phyloP scores from a whole-genome alignment of 2,329 filamentous ascomycete species.

The Dactylellina leptospora region DNA sequence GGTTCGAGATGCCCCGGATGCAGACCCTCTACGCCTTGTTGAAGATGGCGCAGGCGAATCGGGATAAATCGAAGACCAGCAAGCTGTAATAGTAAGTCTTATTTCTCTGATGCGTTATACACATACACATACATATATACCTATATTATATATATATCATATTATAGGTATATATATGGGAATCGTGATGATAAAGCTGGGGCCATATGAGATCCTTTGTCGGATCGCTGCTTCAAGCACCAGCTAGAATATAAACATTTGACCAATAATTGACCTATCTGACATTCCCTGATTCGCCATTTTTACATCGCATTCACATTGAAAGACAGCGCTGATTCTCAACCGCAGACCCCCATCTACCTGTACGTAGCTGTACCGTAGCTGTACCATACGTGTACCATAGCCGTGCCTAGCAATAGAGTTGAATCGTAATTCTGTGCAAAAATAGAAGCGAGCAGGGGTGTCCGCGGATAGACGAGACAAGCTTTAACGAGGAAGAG shows the following conservation, averaged over 20 bases:
- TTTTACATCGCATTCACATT: too few species aligned
- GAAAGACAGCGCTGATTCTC: too few species aligned
- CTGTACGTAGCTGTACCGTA: too few species aligned
- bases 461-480: too few species aligned
- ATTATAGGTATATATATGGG: neutral
- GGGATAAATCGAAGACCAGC: slow-evolving; percentile 32
- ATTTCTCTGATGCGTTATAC: slow-evolving; percentile 4
- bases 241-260: slow-evolving; percentile 44
- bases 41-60: slow-evolving; percentile 49
- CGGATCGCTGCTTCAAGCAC: slow-evolving; percentile 47
- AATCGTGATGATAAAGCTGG: slow-evolving; percentile 47
- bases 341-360: too few species aligned
- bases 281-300: neutral
- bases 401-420: too few species aligned
- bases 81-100: slow-evolving; percentile 19
- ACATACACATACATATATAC: neutral
- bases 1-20: slow-evolving; percentile 72
- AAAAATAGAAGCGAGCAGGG: too few species aligned
- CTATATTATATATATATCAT: neutral
- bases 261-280: slow-evolving; percentile 28
- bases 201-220: slow-evolving; percentile 52
- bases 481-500: too few species aligned
- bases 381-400: too few species aligned
- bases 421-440: too few species aligned
- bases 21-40: slow-evolving; percentile 44